Evolutionary conservation across 768 basidiomycete species (phyloP).

Genomic region (Tricholoma saponaceum): DNA sequence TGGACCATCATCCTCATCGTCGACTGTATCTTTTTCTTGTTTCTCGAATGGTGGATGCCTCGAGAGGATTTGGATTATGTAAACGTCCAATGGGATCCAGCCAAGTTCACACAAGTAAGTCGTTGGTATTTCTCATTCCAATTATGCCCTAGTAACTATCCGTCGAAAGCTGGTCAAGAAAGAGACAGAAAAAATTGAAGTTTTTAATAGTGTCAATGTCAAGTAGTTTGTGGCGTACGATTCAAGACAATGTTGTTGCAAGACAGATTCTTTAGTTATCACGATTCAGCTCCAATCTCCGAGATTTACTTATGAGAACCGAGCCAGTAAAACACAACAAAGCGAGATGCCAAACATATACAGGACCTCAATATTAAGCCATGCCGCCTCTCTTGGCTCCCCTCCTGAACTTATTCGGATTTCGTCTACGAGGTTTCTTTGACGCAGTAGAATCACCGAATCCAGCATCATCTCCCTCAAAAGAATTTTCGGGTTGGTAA

Average conservation of each 20-base stretch:
- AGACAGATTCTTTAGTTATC: neutral
- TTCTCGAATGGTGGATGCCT: slow-evolving; percentile 85
- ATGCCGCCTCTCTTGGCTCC: slow-evolving; percentile 17
- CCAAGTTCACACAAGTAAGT: slow-evolving; percentile 32
- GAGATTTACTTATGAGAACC: neutral
- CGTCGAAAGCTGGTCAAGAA: neutral
- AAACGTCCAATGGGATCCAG: slow-evolving; percentile 53
- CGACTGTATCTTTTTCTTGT: slow-evolving; percentile 81
- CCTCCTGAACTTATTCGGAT: slow-evolving; percentile 19
- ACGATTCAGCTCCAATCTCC: neutral
- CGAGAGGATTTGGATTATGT: slow-evolving; percentile 76
- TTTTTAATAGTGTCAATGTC: neutral
- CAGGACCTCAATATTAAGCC: neutral
- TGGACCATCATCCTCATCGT: slow-evolving; percentile 86
- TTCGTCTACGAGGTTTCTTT: slow-evolving; percentile 27
- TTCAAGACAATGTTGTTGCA: neutral
- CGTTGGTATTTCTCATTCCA: neutral
- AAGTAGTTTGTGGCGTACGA: neutral
- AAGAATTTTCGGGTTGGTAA: slow-evolving; percentile 13
- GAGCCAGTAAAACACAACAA: neutral
- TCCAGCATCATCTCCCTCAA: slow-evolving; percentile 25
- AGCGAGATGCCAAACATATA: neutral
- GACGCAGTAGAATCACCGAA: slow-evolving; percentile 11
- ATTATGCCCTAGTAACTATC: neutral
- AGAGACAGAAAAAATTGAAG: neutral